Percentiles rank a stretch among this genome's conserved stretches.
These are phyloP conservation scores for Pseudoneurospora amorphoporcata DNA, from an alignment of 495 filamentous ascomycete species.

Conservation along the genomic window DNA sequence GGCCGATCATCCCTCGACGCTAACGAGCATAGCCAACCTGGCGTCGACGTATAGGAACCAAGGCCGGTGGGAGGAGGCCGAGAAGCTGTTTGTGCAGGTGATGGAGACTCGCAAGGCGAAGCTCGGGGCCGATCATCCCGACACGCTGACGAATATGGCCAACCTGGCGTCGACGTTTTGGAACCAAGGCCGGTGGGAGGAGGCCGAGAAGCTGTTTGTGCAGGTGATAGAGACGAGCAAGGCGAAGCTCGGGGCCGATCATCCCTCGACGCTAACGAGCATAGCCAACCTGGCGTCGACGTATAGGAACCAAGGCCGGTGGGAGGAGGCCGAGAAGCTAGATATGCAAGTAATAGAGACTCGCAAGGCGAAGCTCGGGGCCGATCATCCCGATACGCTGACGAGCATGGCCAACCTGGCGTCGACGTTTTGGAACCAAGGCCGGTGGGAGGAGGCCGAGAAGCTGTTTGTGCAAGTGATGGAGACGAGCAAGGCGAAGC, in stretches of 20 bases:
- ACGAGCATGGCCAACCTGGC: constrained; percentile 25
- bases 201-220: not conserved
- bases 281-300: not conserved
- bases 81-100: too few relatives aligned
- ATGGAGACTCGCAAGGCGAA: not conserved
- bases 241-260: too few relatives aligned
- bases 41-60: not conserved
- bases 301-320: too few relatives aligned
- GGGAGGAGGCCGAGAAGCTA: constrained; percentile 3
- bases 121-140: constrained; percentile 17
- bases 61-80: too few relatives aligned
- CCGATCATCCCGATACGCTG: constrained; percentile 25
- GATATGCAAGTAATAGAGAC: not conserved
- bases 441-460: too few relatives aligned
- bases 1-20: constrained; percentile 23
- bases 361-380: constrained; percentile 18
- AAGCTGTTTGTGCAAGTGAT: too few relatives aligned
- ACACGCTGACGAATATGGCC: constrained; percentile 24
- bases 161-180: constrained; percentile 15
- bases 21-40: constrained; percentile 27
- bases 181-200: too few relatives aligned
- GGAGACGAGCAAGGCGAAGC: too few relatives aligned
- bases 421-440: too few relatives aligned
- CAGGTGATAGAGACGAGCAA: too few relatives aligned
- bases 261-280: not conserved